A percentile compares a stretch with the other conserved stretches of the same genome.
These are phyloP conservation scores for Tolypocladium tropicale DNA, from an alignment of 2,329 filamentous ascomycete species.

Conservation along the genomic window DNA sequence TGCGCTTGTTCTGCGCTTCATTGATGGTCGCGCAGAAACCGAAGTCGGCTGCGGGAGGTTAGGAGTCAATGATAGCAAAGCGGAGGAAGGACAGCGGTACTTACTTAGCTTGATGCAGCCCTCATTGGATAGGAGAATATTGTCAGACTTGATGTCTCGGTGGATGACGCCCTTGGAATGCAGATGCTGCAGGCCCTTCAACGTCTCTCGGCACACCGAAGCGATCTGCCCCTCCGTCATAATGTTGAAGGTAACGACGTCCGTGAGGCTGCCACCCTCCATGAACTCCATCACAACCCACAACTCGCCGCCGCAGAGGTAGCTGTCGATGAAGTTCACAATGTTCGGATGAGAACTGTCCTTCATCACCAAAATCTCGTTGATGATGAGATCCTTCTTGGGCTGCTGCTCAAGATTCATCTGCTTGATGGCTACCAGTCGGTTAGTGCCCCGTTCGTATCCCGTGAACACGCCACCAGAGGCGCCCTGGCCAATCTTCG, in stretches of 20 bases:
- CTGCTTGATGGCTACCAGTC: constrained; percentile 95
- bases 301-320: constrained; percentile 76
- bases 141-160: constrained; percentile 98
- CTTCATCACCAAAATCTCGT: constrained; percentile 98
- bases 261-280: constrained; percentile 94
- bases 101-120: constrained; percentile 96
- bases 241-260: constrained; percentile 98
- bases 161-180: constrained; percentile 98
- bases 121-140: constrained; percentile 86
- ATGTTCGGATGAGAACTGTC: constrained; percentile 98
- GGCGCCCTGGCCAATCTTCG: constrained; percentile 94
- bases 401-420: constrained; percentile 99
- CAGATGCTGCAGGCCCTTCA: constrained; percentile 85
- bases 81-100: constrained; percentile 20
- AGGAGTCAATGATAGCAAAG: neutral
- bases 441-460: constrained; percentile 72
- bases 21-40: constrained; percentile 99
- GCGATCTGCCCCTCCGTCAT: constrained; percentile 98
- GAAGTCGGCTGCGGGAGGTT: constrained; percentile 65
- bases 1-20: constrained; percentile 91
- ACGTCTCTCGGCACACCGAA: constrained; percentile 85
- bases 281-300: constrained; percentile 99
- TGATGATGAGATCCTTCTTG: constrained; percentile 98
- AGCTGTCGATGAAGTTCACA: constrained; percentile 98
- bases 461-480: constrained; percentile 94